Evolutionary conservation across 805 yeast species (phyloP).

Genomic region (Brettanomyces custersianus): DNA sequence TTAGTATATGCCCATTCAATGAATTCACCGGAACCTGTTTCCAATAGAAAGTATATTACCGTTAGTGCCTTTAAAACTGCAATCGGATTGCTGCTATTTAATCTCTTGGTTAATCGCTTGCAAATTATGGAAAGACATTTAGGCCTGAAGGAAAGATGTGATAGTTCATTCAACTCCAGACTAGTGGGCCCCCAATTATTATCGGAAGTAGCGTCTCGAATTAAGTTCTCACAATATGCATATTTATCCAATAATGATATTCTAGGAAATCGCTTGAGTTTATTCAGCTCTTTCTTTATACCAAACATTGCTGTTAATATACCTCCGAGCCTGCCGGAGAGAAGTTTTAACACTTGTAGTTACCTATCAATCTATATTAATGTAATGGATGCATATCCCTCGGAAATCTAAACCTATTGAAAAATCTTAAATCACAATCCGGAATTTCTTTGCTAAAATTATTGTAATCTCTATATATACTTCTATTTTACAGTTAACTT

Average conservation of each 20-base stretch:
- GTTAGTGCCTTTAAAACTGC: slow-evolving; percentile 43
- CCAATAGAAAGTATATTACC: slow-evolving; percentile 39
- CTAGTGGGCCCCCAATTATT: slow-evolving; percentile 42
- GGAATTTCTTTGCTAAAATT: no score
- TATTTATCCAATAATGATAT: slow-evolving; percentile 18
- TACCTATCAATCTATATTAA: no score
- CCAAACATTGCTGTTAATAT: neutral
- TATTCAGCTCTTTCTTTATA: neutral
- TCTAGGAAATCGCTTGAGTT: slow-evolving; percentile 1
- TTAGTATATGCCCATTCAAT: slow-evolving; percentile 37
- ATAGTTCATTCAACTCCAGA: slow-evolving; percentile 43
- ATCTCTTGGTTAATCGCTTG: slow-evolving; percentile 31
- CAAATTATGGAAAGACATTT: slow-evolving; percentile 31
- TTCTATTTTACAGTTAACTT: no score
- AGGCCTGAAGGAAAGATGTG: slow-evolving; percentile 34
- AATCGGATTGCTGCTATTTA: slow-evolving; percentile 29
- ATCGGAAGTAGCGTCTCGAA: slow-evolving; percentile 42
- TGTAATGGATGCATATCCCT: no score
- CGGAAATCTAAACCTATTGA: no score
- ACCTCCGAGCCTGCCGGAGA: no score
- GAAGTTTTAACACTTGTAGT: no score
- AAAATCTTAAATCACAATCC: no score
- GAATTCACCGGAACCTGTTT: slow-evolving; percentile 46
- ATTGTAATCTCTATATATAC: no score
- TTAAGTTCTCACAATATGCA: slow-evolving; percentile 17